A percentile compares a stretch with the other conserved stretches of the same genome.
These are phyloP conservation scores for Porodaedalea pini DNA, from an alignment of 1,284 basidiomycete species.

Conservation along the genomic window DNA sequence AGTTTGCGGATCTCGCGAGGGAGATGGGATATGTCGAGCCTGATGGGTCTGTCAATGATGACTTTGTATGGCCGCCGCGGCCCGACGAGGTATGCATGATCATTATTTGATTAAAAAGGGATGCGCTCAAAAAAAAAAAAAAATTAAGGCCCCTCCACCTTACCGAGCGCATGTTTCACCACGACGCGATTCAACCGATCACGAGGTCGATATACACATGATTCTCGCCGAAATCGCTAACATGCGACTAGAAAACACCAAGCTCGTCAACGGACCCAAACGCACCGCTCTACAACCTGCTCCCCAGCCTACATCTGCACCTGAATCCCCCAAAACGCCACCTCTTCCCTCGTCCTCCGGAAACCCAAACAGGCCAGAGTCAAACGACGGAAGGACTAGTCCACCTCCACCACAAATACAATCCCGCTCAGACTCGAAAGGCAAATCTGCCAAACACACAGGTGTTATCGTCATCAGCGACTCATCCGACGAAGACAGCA, in stretches of 20 bases:
- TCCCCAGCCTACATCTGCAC: background rate
- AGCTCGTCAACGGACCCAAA: background rate
- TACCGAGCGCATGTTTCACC: background rate
- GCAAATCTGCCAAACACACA: constrained; percentile 23
- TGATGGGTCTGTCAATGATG: constrained; percentile 41
- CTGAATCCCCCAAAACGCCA: background rate
- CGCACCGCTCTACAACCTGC: background rate
- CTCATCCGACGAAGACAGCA: constrained; percentile 36
- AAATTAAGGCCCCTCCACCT: background rate
- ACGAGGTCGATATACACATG: constrained; percentile 5
- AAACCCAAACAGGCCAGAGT: background rate
- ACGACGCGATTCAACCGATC: background rate
- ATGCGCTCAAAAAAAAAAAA: no score
- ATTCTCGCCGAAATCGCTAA: constrained; percentile 16
- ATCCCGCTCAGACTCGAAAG: background rate
- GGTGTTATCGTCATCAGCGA: constrained; percentile 49
- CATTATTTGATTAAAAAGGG: constrained; percentile 34
- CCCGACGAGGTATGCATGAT: constrained; percentile 41
- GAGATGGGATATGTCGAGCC: constrained; percentile 45
- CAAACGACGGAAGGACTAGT: constrained; percentile 22
- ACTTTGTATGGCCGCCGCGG: constrained; percentile 67
- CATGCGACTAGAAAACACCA: constrained; percentile 5
- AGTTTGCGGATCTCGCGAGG: constrained; percentile 56
- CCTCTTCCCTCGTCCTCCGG: background rate
- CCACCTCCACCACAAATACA: constrained; percentile 14